phyloP scores from a whole-genome alignment of 1,139 yeast species.

The Debaryomyces nepalensis region DNA sequence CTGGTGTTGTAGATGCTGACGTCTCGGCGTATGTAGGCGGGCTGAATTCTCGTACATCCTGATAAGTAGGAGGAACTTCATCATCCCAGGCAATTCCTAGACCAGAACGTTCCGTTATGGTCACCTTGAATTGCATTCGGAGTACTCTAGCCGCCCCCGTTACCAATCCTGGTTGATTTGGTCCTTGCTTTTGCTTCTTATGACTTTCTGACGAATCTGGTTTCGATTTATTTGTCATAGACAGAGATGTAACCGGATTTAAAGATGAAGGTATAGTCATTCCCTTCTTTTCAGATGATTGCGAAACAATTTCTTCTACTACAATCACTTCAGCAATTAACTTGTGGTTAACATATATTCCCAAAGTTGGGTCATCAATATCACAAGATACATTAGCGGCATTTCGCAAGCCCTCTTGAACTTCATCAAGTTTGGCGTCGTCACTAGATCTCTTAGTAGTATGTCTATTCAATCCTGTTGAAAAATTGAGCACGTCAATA shows the following conservation, averaged over 20 bases:
- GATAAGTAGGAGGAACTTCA: conserved; percentile 97
- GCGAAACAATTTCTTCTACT: conserved; percentile 78
- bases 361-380: conserved; percentile 78
- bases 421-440: conserved; percentile 31
- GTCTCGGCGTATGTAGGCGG: conserved; percentile 76
- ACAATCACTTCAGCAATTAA: conserved; percentile 87
- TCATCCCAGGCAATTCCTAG: conserved; percentile 98
- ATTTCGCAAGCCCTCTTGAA: conserved; percentile 34
- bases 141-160: conserved; percentile 95
- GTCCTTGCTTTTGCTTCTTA: conserved; percentile 14
- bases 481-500: conserved; percentile 57
- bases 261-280: conserved; percentile 15
- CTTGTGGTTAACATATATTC: conserved; percentile 74
- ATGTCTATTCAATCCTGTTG: conserved; percentile 55
- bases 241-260: conserved; percentile 21
- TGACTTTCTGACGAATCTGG: conserved; percentile 7
- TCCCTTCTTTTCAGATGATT: conserved; percentile 22
- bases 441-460: conserved; percentile 33
- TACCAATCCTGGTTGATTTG: conserved; percentile 63
- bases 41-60: conserved; percentile 75
- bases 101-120: conserved; percentile 87
- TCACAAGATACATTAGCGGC: conserved; percentile 77
- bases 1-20: conserved; percentile 28
- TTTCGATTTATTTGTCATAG: conserved; percentile 17
- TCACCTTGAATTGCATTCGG: conserved; percentile 88